Conservation (phyloP, 1,284 basidiomycete genomes). For the Microbotryum violaceum region DNA sequence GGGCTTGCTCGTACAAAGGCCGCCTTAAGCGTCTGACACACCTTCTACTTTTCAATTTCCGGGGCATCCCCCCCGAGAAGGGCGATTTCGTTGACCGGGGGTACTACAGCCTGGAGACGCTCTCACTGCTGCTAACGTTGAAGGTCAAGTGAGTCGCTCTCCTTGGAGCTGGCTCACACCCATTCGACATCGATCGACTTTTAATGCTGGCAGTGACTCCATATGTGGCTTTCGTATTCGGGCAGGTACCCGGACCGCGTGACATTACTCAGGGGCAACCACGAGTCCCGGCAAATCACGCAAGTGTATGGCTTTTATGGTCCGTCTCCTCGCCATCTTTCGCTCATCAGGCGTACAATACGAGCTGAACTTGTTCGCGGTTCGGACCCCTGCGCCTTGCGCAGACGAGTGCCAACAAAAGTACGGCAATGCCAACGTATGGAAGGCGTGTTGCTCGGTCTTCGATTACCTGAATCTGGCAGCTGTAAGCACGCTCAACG, state of each 20-base stretch:
- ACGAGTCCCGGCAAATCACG: constrained; percentile 92
- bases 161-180: background rate
- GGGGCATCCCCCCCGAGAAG: constrained; percentile 44
- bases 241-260: constrained; percentile 82
- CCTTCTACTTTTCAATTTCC: background rate
- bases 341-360: background rate
- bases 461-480: constrained; percentile 92
- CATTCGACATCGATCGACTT: too few species aligned
- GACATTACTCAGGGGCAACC: constrained; percentile 85
- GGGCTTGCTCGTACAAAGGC: background rate
- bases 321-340: constrained; percentile 38
- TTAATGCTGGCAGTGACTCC: background rate
- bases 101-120: constrained; percentile 92
- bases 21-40: too few species aligned
- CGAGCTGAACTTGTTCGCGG: too few species aligned
- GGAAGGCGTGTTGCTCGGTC: constrained; percentile 92
- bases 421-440: constrained; percentile 85
- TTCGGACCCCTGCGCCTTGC: too few species aligned
- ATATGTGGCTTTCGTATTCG: background rate
- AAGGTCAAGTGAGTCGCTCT: constrained; percentile 67
- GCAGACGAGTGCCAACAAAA: constrained; percentile 93
- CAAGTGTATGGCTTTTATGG: constrained; percentile 98
- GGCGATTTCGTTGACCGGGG: constrained; percentile 97
- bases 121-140: constrained; percentile 76
- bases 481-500: constrained; percentile 54